Percentiles rank a stretch among this genome's conserved stretches.
Conservation (phyloP, 805 yeast genomes). For the Peterozyma xylosa region DNA sequence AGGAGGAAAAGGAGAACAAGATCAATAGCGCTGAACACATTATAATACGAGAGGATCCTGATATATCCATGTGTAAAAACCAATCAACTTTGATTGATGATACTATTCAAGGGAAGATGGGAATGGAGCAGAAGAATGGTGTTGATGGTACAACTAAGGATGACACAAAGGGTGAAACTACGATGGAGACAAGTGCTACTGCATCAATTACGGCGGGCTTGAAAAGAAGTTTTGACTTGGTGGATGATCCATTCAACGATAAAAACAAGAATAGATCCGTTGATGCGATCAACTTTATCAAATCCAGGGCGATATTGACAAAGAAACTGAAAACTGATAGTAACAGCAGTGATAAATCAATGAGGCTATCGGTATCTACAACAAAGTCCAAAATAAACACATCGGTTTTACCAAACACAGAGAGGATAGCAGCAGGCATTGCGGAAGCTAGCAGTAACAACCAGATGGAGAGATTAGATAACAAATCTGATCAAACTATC, state of each 20-base stretch:
- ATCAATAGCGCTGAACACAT: too few species aligned
- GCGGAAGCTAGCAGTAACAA: neutral
- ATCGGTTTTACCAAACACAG: constrained; percentile 23
- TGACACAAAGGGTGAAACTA: constrained; percentile 1
- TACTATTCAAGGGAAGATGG: too few species aligned
- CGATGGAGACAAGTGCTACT: constrained; percentile 6
- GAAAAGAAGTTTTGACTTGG: neutral
- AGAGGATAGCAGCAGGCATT: constrained; percentile 9
- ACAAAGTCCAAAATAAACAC: constrained; percentile 5
- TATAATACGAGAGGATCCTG: too few species aligned
- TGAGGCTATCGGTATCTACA: constrained; percentile 9
- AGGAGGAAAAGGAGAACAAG: too few species aligned
- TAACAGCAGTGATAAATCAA: constrained; percentile 9
- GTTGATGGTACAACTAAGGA: constrained; percentile 3
- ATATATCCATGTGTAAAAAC: too few species aligned
- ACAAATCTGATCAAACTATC: neutral
- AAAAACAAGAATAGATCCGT: constrained; percentile 1
- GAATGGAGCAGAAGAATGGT: neutral
- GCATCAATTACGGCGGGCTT: too few species aligned
- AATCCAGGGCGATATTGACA: constrained; percentile 3
- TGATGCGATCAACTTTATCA: constrained; percentile 4
- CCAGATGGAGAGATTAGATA: neutral
- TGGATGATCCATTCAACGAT: constrained; percentile 10
- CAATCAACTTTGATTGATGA: too few species aligned
- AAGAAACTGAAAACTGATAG: constrained; percentile 5